Evolutionary conservation across 306 rosid genomes (phyloP).

Genomic region (Purshia tridentata): DNA sequence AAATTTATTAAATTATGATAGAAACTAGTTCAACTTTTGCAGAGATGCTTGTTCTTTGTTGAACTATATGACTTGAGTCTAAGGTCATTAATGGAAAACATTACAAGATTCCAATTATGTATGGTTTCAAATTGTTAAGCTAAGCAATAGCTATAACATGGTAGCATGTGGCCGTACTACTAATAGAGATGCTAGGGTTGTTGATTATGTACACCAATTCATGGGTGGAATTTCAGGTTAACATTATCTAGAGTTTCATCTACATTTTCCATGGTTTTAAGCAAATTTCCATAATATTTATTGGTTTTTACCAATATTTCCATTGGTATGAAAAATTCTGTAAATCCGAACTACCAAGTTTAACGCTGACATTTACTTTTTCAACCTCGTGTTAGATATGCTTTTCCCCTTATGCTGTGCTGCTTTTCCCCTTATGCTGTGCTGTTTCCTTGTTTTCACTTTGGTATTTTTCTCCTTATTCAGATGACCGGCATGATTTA

Average conservation of each 20-base stretch:
- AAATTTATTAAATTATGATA: background rate
- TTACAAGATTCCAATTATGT: background rate
- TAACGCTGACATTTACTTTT: background rate
- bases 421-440: background rate
- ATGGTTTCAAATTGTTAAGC: background rate
- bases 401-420: background rate
- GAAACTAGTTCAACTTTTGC: slow-evolving; percentile 4
- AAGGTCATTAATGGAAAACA: background rate
- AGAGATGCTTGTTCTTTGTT: background rate
- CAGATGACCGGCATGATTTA: background rate
- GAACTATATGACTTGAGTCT: slow-evolving; percentile 11
- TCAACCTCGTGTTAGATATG: background rate
- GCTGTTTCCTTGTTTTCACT: background rate
- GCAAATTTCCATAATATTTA: no score
- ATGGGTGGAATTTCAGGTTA: background rate
- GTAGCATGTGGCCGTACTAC: background rate
- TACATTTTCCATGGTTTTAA: no score
- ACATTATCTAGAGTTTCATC: no score
- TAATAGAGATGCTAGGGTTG: background rate
- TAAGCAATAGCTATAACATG: background rate
- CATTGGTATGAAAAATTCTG: no score
- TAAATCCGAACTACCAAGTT: background rate
- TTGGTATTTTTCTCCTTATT: background rate
- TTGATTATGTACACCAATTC: background rate
- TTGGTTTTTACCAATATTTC: background rate